Percentiles rank a stretch among this genome's conserved stretches.
Conservation (phyloP, 495 filamentous ascomycete species). For the Hypoxylon perforatum region DNA sequence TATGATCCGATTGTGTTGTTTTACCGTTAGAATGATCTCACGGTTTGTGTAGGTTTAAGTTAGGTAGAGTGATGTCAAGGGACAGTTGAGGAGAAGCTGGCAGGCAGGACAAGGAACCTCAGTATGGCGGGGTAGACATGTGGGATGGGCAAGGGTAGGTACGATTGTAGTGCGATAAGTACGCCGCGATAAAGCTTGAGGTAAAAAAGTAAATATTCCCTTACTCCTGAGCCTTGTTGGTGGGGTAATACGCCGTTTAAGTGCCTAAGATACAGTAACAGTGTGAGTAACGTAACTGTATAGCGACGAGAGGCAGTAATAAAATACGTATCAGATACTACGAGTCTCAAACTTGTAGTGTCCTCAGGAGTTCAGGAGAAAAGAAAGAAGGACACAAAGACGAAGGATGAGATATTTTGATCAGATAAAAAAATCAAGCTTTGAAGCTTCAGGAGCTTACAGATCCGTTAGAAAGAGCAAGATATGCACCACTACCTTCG, state of each 20-base stretch:
- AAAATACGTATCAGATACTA: no score
- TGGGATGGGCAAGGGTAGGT: no score
- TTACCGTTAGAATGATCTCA: neutral
- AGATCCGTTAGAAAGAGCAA: conserved; percentile 17
- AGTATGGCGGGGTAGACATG: neutral
- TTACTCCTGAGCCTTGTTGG: conserved; percentile 28
- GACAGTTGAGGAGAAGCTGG: neutral
- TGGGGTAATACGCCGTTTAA: conserved; percentile 38
- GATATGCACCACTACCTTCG: conserved; percentile 11
- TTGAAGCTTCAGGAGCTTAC: conserved; percentile 6
- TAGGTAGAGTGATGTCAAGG: conserved; percentile 21
- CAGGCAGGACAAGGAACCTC: conserved; percentile 6
- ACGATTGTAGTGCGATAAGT: no score
- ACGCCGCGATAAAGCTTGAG: neutral
- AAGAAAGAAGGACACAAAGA: no score
- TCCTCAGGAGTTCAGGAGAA: no score
- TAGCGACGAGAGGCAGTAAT: no score
- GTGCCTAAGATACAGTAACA: neutral
- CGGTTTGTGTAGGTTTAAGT: neutral
- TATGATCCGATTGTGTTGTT: neutral
- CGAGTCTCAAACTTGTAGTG: no score
- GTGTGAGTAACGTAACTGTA: neutral
- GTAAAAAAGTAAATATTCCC: conserved; percentile 36
- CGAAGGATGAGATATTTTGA: no score
- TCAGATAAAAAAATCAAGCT: no score